Base-by-base conservation (phyloP, 768 basidiomycete species). In the Suillus placidus region DNA sequence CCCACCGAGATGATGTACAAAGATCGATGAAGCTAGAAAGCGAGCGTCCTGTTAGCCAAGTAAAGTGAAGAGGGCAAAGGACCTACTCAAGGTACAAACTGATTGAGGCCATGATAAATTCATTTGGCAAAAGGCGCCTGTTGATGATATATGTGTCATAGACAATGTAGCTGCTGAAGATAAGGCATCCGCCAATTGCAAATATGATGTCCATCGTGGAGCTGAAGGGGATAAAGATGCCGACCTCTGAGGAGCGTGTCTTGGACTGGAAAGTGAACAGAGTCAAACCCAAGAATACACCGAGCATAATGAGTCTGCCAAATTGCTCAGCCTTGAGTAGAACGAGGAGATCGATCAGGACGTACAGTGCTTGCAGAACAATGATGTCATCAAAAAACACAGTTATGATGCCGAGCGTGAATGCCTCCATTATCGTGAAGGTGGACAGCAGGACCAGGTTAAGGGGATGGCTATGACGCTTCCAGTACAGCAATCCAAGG, bases 251-350 rank as follows among this genome's bases (percentile, higher is more conserved):
- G 26, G 35, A 16, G 62, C 82, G 23, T 67, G 91, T 92, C 84
- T 97, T 97, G 65, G 92, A 93, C 76, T 97, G 95, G 75, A 97
- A 82, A 1, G 97, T 98, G 82, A 97, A 99, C 61, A 98, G 77
- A 0, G 96, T 98, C 67, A 99, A 79, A 6, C 96, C 97, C 47
- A 94, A 77, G 85, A 99, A 99, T 55, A 99, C 90, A 16, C 95
- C 95, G 3, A 93, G 80, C 0, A 95, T 97, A 71, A 98, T 94
- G 61, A 97, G 77, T 62, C 91, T 90, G 74, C 23, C 55, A 40
- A 47, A 52, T 30, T 32, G 18, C 8, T 60, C 26, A 49, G 42
- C 62, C 42, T 71, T 72, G 42, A 71, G 64, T 63, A 35, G 13
- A 38, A 56, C 57, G 30, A 47, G 35, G 56, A 26, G 38, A 54